Conservation (phyloP, 352 stramenopile species). For the Lagenidium sp. region DNA sequence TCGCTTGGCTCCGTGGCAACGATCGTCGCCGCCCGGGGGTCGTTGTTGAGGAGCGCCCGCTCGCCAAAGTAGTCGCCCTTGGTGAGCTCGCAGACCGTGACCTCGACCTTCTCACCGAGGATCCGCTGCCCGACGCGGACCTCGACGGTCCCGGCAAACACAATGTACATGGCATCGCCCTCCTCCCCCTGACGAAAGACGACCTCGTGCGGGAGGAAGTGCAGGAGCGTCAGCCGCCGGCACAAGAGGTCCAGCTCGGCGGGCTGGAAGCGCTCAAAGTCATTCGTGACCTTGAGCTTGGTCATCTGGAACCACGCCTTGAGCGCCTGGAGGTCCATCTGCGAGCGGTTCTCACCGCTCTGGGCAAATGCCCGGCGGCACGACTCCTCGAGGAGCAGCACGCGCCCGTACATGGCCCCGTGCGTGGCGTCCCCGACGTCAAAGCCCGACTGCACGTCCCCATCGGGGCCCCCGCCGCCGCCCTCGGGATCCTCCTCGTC, state of each 20-base stretch:
- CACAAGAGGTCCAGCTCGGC: conserved; percentile 54
- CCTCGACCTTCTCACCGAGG: conserved; percentile 49
- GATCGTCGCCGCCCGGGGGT: conserved; percentile 48
- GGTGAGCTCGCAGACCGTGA: conserved; percentile 50
- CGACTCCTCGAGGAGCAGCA: conserved; percentile 58
- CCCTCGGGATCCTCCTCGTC: conserved; percentile 8
- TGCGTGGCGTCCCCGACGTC: conserved; percentile 15
- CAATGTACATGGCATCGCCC: conserved; percentile 63
- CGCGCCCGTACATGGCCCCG: conserved; percentile 36
- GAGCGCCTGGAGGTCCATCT: conserved; percentile 49
- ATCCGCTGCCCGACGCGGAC: conserved; percentile 52
- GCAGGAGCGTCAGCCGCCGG: conserved; percentile 38
- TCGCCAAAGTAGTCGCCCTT: conserved; percentile 74
- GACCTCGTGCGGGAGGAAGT: conserved; percentile 39
- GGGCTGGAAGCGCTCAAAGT: conserved; percentile 53
- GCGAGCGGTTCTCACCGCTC: conserved; percentile 40
- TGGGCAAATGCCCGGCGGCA: conserved; percentile 46
- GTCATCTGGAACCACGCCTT: conserved; percentile 67
- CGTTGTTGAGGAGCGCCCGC: conserved; percentile 48
- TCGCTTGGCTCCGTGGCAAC: conserved; percentile 40
- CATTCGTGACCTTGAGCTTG: conserved; percentile 64
- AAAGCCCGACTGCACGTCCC: conserved; percentile 1
- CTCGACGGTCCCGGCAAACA: conserved; percentile 52
- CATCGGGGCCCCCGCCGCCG: neutral
- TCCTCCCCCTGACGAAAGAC: conserved; percentile 66